These are phyloP conservation scores for Aspergillus fijiensis DNA, from an alignment of 2,329 filamentous ascomycete species.

Conservation along the genomic window DNA sequence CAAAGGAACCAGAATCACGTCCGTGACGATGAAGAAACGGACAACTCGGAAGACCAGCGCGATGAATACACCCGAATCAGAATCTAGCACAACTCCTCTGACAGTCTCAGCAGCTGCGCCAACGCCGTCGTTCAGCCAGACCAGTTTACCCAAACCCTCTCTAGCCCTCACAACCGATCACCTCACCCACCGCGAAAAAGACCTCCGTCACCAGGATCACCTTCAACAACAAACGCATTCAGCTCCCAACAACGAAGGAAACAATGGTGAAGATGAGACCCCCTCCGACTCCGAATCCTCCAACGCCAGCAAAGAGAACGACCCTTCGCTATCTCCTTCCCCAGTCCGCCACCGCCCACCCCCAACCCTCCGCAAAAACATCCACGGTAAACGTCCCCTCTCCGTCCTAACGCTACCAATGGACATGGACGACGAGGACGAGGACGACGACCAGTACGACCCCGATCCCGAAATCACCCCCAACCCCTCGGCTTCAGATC, in stretches of 20 bases:
- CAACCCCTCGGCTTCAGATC: constrained; percentile 38
- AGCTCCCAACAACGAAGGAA: constrained; percentile 14
- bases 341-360: constrained; percentile 37
- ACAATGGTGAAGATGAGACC: constrained; percentile 22
- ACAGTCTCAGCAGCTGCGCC: neutral
- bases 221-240: constrained; percentile 3
- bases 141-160: neutral
- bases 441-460: constrained; percentile 23
- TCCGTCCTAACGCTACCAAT: constrained; percentile 40
- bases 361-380: constrained; percentile 34
- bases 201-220: neutral
- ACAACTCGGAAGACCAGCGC: constrained; percentile 16
- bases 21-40: constrained; percentile 35
- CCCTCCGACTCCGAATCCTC: constrained; percentile 24
- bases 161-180: constrained; percentile 7
- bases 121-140: neutral
- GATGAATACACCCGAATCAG: neutral
- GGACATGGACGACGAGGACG: constrained; percentile 23
- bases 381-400: constrained; percentile 45
- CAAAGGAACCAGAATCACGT: constrained; percentile 19
- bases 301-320: constrained; percentile 51
- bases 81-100: neutral
- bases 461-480: constrained; percentile 27
- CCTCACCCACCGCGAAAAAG: constrained; percentile 16
- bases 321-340: constrained; percentile 42